Conservation (phyloP, 805 yeast genomes). For the Scheffersomyces lignosus region DNA sequence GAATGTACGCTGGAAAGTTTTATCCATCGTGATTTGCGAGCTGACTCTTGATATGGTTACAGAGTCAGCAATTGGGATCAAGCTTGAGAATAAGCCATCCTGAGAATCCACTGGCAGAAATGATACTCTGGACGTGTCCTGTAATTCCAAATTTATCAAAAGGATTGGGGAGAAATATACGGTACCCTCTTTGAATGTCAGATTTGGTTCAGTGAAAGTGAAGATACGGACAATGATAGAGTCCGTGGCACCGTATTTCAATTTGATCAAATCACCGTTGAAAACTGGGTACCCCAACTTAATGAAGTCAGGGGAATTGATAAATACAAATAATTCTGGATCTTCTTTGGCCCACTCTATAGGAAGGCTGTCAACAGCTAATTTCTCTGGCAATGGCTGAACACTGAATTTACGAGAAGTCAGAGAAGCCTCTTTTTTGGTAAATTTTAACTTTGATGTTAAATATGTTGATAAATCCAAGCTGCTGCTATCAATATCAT, state of each 20-base stretch:
- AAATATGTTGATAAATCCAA: slow-evolving; percentile 36
- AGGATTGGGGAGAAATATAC: slow-evolving; percentile 67
- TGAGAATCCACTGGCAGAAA: slow-evolving; percentile 16
- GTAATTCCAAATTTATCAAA: slow-evolving; percentile 46
- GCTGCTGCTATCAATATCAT: slow-evolving; percentile 5
- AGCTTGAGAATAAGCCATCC: slow-evolving; percentile 19
- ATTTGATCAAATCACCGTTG: slow-evolving; percentile 63
- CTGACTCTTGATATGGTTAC: slow-evolving; percentile 67
- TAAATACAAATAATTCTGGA: slow-evolving; percentile 35
- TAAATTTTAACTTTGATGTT: slow-evolving; percentile 25
- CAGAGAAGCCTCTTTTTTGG: background rate
- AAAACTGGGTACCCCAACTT: slow-evolving; percentile 55
- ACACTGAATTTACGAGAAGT: slow-evolving; percentile 17
- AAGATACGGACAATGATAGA: slow-evolving; percentile 42
- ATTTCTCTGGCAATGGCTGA: slow-evolving; percentile 29
- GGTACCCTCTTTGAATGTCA: slow-evolving; percentile 30
- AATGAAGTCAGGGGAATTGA: slow-evolving; percentile 52
- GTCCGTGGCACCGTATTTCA: slow-evolving; percentile 16
- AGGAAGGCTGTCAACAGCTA: slow-evolving; percentile 23
- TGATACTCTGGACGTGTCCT: slow-evolving; percentile 17
- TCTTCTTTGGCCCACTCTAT: slow-evolving; percentile 32
- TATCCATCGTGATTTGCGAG: slow-evolving; percentile 67
- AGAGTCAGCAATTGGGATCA: slow-evolving; percentile 55
- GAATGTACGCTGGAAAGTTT: slow-evolving; percentile 59
- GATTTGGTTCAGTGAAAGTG: slow-evolving; percentile 66